Evolutionary conservation across 352 stramenopile genomes (phyloP), one percentile per base, ranked within the genome.

Genomic region (Phytopythium aichiense): DNA sequence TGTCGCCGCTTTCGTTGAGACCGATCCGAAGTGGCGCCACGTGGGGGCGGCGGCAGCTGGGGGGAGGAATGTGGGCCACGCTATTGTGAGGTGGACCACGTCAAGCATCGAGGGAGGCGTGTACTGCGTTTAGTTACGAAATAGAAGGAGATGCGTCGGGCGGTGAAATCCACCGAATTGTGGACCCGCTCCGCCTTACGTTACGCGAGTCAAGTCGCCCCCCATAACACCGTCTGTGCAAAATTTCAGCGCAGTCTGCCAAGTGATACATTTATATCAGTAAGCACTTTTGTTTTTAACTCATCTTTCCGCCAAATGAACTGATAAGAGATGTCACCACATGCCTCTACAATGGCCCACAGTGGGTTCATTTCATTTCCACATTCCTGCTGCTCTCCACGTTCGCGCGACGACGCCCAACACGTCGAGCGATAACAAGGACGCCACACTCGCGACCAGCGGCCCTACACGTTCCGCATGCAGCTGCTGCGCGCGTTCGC

Each of bases 401-500:
- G 28, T 31, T 31, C 28, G 28, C n/a, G n/a, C n/a, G n/a, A n/a
- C n/a, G n/a, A n/a, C n/a, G n/a, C 28, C 28, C 28, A 7, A 31
- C 28, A 31, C 28, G 28, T 31, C 7, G 28, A 2, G 28, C 28
- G 28, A 31, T 5, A 31, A 5, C 28, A 7, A 7, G 28, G 28
- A 31, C 28, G 28, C 28, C 28, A 31, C 28, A 31, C 3, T 31
- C 28, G 28, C 28, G 28, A 31, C 28, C 28, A 31, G 28, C 28
- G 28, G 28, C 28, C 28, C 28, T 31, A 31, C 28, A 31, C 28
- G 28, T 31, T 31, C 28, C 1, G 46, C 18, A 58, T 58, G 52
- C 52, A 46, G 52, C 33, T 58, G 11, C 52, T 58, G 52, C 52
- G 52, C 20, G 31, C 52, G 52, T 30, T 58, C 46, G 13, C 46